Evolutionary conservation across 257 asterid species (phyloP).

Genomic region (Solanum arcanum): DNA sequence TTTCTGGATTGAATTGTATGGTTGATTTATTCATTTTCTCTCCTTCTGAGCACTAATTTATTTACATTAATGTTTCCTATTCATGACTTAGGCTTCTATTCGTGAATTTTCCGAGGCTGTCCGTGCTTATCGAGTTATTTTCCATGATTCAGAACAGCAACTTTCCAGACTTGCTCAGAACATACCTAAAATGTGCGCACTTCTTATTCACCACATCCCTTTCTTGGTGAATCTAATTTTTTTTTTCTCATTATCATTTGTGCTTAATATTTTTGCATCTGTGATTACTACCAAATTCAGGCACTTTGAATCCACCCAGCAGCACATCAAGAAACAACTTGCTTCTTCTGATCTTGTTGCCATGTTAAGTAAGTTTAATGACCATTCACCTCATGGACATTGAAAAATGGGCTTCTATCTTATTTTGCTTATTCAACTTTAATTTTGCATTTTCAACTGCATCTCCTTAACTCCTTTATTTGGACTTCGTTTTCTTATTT

Average conservation of each 20-base stretch:
- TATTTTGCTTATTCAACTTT: not conserved
- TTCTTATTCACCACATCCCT: not conserved
- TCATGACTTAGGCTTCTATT: constrained; percentile 61
- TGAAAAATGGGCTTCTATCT: not conserved
- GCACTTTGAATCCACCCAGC: constrained; percentile 76
- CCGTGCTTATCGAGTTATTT: constrained; percentile 89
- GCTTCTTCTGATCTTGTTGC: constrained; percentile 51
- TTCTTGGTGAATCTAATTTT: not conserved
- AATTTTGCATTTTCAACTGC: not conserved
- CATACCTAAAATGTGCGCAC: constrained; percentile 54
- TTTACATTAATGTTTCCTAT: not conserved
- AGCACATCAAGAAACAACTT: constrained; percentile 47
- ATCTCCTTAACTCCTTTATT: not conserved
- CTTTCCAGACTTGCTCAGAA: constrained; percentile 75
- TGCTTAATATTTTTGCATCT: not conserved
- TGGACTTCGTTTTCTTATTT: not conserved
- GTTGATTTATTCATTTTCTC: not conserved
- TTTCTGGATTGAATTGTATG: not conserved
- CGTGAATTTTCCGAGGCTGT: constrained; percentile 89
- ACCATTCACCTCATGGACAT: not conserved
- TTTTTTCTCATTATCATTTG: not conserved
- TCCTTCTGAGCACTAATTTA: not conserved
- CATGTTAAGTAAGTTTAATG: constrained; percentile 58
- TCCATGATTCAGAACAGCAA: constrained; percentile 79
- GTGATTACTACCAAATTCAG: constrained; percentile 15